Evolutionary conservation across 176 grass and related monocot species (phyloP), one percentile per base, ranked within the genome.

Genomic region (Pontederia crassipes): DNA sequence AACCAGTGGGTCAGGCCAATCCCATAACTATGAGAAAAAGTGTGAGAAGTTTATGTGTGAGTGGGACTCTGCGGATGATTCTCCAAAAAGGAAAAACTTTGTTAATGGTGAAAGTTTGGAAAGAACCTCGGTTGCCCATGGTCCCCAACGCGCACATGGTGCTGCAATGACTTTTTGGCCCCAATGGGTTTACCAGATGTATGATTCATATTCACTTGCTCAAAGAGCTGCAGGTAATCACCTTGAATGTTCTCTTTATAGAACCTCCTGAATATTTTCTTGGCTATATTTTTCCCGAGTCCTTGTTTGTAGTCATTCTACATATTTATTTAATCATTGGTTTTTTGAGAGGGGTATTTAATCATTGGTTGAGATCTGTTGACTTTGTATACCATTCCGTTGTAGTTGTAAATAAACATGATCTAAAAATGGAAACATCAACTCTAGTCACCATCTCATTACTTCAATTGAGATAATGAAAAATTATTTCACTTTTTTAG

Each of bases 121-220:
- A 59, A 69, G 29, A 3, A 72, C 67, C 49, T 55, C 57, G 59
- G 73, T 57, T 61, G 46, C 48, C 68, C 63, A 54, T 47, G 59
- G 71, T 17, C 67, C 59, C 58, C 85, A 77, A 55, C 61, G 81
- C 55, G 69, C 52, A 50, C 88, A 71, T 68, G 65, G 74, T 58
- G 74, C 76, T 20, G 72, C 87, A 50, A 54, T 97, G 78, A 75
- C 93, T 29, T 97, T 85, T 82, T 90, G 87, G 87, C 93, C 93
- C 76, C 76, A 12, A 52, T 97, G 93, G 93, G 71, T 68, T 73
- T 97, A 91, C 81, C 69, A 97, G 75, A 91, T 97, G 87, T 88
- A 88, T 11, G 93, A 91, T 49, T 80, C 93, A 14, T 91, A 85
- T 80, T 65, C 76, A 56, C 93, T 97, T 66, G 93, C 87, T 71